These are phyloP conservation scores for Talaromyces atroroseus DNA, from an alignment of 2,329 filamentous ascomycete species.

Conservation along the genomic window DNA sequence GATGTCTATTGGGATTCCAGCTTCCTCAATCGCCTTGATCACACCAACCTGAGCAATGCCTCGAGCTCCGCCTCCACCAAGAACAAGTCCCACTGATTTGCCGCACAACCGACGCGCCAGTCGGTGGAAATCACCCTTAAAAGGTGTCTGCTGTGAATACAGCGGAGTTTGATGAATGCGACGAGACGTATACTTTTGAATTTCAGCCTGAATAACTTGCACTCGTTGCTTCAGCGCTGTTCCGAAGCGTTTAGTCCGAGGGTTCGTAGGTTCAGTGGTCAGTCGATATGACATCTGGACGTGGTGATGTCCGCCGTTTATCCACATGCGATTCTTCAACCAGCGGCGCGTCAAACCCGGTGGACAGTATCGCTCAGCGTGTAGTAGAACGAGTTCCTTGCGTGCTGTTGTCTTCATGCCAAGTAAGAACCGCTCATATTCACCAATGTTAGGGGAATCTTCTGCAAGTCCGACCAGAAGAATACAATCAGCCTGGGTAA, in stretches of 20 bases:
- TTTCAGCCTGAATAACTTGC: conserved; percentile 91
- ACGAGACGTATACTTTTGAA: conserved; percentile 96
- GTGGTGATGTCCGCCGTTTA: conserved; percentile 96
- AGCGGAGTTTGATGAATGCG: conserved; percentile 81
- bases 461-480: conserved; percentile 87
- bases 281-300: conserved; percentile 89
- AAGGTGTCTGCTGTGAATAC: conserved; percentile 85
- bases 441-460: conserved; percentile 81
- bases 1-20: conserved; percentile 91
- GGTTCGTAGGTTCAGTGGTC: conserved; percentile 69
- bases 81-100: conserved; percentile 87
- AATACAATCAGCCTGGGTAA: conserved; percentile 93
- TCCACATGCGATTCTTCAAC: conserved; percentile 91
- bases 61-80: conserved; percentile 87
- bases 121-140: conserved; percentile 94
- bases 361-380: conserved; percentile 79
- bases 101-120: conserved; percentile 85
- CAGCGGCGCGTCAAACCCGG: conserved; percentile 82
- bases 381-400: conserved; percentile 85
- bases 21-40: conserved; percentile 90
- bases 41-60: conserved; percentile 91
- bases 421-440: conserved; percentile 92
- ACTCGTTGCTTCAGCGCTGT: conserved; percentile 86
- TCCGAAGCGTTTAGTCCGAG: conserved; percentile 70
- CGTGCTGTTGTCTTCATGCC: conserved; percentile 96